Percentiles rank a stretch among this genome's conserved stretches.
Evolutionary conservation across 192 early-diverging fungal species (phyloP).

Genomic region (Gryganskiella cystojenkinii): DNA sequence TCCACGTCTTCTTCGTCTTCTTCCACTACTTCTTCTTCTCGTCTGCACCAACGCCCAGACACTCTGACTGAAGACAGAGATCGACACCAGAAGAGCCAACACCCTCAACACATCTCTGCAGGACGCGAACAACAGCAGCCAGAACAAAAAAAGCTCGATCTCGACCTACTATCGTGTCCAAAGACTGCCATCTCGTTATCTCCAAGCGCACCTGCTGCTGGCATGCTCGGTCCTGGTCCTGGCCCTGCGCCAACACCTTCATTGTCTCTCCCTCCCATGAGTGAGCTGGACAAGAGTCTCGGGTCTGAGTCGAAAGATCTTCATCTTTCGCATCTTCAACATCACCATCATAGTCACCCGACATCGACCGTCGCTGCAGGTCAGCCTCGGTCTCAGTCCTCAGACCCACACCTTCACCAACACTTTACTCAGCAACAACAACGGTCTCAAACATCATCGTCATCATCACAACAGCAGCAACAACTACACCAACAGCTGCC

Average conservation of each 20-base stretch:
- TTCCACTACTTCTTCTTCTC: background rate
- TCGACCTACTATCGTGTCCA: background rate
- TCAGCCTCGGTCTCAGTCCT: conserved; percentile 37
- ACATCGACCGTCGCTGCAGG: background rate
- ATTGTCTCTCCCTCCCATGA: conserved; percentile 35
- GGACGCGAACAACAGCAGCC: too few relatives aligned
- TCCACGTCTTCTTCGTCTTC: background rate
- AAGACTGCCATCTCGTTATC: background rate
- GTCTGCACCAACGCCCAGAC: background rate
- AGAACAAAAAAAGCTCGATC: background rate
- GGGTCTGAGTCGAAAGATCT: conserved; percentile 25
- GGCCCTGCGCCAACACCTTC: conserved; percentile 47
- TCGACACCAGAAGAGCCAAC: too few relatives aligned
- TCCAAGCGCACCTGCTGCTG: background rate
- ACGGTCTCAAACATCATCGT: conserved; percentile 1
- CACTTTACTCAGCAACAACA: conserved; percentile 33
- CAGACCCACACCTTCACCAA: conserved; percentile 45
- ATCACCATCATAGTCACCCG: too few relatives aligned
- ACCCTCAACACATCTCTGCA: too few relatives aligned
- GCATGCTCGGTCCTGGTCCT: conserved; percentile 49
- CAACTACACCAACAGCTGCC: background rate
- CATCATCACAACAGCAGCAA: background rate
- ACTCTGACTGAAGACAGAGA: too few relatives aligned
- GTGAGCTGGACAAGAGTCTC: conserved; percentile 29
- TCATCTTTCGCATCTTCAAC: conserved; percentile 7